Evolutionary conservation across 1,284 basidiomycete genomes (phyloP), one percentile per base, ranked within the genome.

Genomic region (Rhizopogon hawkerae): DNA sequence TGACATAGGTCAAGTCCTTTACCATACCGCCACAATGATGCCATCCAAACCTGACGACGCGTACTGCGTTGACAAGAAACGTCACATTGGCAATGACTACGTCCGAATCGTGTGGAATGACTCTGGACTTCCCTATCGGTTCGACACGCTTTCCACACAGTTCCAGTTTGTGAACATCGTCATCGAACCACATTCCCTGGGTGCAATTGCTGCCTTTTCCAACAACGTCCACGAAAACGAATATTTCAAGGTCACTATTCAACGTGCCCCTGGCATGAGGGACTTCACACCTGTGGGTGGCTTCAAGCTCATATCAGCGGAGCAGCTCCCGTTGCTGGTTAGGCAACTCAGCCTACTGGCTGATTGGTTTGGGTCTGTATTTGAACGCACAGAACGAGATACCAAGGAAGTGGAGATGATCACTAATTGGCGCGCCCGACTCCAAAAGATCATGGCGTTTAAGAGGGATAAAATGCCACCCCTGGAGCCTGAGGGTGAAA

Each of bases 151-250:
- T 54, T 70, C 79, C 23, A 96, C 94, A 1, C 83, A 92, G 61
- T 99, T 97, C 76, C 95, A 98, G 67, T 97, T 95, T 64, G 83
- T 98, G 64, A 98, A 98, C 67, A 92, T 99, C 60, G 85, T 98
- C 60, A 89, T 99, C 59, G 90, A 95, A 59, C 91, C 93, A 2
- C 92, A 96, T 63, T 93, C 92, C 9, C 74, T 84, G 38, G 89
- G 89, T 36, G 78, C 87, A 33, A 84, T 90, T 48, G 81, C 86
- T 5, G 86, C 88, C 14, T 86, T 85, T 64, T 85, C 85, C 4
- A 82, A 89, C 60, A 67, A 63, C 38, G 60, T 62, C 18, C 51
- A 47, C 62, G 89, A 92, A 66, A 83, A 85, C 61, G 89, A 96
- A 64, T 96, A 92, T 66, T 95, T 93, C 77, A 91, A 89, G 62